These are phyloP conservation scores for Trypethelium eluteriae DNA, from an alignment of 495 filamentous ascomycete species.

Conservation along the genomic window DNA sequence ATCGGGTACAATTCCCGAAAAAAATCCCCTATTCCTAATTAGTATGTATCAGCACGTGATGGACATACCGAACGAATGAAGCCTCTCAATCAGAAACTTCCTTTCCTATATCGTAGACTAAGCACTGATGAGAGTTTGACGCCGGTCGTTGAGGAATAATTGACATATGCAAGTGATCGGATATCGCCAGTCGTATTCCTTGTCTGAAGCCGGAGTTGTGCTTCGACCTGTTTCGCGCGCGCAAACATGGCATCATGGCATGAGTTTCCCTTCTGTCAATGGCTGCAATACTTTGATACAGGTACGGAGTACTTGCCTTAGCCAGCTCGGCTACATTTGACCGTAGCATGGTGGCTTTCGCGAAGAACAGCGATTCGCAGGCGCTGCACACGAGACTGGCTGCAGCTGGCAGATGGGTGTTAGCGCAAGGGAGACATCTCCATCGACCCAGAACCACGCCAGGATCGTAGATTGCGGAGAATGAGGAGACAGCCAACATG, in stretches of 20 bases:
- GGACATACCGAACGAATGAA: neutral
- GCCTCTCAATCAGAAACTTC: neutral
- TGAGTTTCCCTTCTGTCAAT: neutral
- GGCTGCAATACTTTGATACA: neutral
- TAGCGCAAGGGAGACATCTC: neutral
- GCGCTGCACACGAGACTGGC: neutral
- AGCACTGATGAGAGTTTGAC: neutral
- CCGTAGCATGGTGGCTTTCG: conserved; percentile 4
- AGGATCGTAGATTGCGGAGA: conserved; percentile 9
- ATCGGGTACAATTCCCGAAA: too few species aligned
- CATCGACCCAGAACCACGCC: neutral
- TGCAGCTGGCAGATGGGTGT: neutral
- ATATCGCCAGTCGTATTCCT: neutral
- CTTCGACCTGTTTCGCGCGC: neutral
- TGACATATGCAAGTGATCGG: conserved; percentile 7
- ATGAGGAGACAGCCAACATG: neutral
- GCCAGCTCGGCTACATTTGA: neutral
- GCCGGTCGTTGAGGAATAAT: neutral
- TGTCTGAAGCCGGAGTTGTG: neutral
- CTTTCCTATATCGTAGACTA: neutral
- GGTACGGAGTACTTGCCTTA: neutral
- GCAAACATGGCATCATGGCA: neutral
- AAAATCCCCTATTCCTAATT: too few species aligned
- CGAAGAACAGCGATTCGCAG: neutral
- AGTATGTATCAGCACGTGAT: too few species aligned